Conservation (phyloP, 176 grass and related monocot genomes). For the Oryza officinalis region DNA sequence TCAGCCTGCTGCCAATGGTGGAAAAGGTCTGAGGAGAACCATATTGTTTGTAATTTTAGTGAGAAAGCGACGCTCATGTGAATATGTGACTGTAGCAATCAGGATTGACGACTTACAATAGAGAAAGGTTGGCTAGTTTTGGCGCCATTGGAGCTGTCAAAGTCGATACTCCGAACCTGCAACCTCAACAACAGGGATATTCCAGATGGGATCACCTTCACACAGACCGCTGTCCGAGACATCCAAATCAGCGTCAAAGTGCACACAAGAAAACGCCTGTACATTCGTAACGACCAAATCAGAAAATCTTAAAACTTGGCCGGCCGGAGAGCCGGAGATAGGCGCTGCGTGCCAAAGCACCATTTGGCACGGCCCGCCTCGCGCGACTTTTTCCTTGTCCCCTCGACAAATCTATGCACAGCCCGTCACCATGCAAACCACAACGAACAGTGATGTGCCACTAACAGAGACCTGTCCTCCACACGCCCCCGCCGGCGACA, state of each 20-base stretch:
- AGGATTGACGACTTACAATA: background rate
- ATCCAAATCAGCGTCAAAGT: background rate
- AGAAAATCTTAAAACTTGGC: background rate
- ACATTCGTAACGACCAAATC: background rate
- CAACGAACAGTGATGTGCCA: background rate
- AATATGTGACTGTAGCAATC: background rate
- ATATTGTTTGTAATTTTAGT: background rate
- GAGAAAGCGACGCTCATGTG: background rate
- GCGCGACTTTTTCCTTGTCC: conserved; percentile 34
- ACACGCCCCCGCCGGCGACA: background rate
- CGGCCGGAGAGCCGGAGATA: conserved; percentile 30
- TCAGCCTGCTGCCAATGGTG: background rate
- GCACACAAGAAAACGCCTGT: background rate
- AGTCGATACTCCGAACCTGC: conserved; percentile 1
- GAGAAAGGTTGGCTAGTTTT: background rate
- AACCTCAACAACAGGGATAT: background rate
- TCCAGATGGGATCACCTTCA: background rate
- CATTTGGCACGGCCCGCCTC: conserved; percentile 37
- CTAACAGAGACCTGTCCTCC: background rate
- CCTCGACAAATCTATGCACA: conserved; percentile 3
- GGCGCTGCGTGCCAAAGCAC: conserved; percentile 26
- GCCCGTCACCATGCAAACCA: conserved; percentile 5
- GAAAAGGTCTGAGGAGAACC: background rate
- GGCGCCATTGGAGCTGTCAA: conserved; percentile 3
- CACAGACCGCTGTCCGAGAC: no score